phyloP scores from a whole-genome alignment of 768 basidiomycete species.

The Auriscalpium vulgare region DNA sequence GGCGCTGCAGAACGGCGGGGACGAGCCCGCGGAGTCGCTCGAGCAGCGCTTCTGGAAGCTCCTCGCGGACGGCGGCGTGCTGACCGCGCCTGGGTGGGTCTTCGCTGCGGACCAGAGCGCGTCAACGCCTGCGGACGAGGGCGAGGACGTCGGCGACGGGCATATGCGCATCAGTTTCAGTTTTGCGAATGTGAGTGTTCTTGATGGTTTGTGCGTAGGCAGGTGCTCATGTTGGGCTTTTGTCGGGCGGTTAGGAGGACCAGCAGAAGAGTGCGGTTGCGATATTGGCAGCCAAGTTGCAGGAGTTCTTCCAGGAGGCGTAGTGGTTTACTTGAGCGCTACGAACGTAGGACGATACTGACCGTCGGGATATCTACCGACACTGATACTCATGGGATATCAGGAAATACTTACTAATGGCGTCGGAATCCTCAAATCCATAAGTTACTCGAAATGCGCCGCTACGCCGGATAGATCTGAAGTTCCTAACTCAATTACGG shows the following conservation, averaged over 20 bases:
- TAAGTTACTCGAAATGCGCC: too few relatives aligned
- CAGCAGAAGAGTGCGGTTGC: conserved; percentile 15
- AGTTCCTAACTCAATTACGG: too few relatives aligned
- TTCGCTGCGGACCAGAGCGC: conserved; percentile 30
- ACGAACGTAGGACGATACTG: neutral
- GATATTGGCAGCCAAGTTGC: conserved; percentile 7
- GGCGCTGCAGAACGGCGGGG: conserved; percentile 23
- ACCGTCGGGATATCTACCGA: too few relatives aligned
- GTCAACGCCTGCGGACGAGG: conserved; percentile 11
- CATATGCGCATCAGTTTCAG: conserved; percentile 56
- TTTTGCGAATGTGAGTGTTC: conserved; percentile 37
- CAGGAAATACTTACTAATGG: too few relatives aligned
- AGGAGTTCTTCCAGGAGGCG: conserved; percentile 3
- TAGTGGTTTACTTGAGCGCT: neutral
- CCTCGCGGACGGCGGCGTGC: conserved; percentile 52
- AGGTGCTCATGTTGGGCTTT: neutral
- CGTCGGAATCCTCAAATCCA: too few relatives aligned
- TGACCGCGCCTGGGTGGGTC: conserved; percentile 55
- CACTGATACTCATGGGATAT: too few relatives aligned
- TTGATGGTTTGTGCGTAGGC: too few relatives aligned
- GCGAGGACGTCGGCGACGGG: conserved; percentile 23
- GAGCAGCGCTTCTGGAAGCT: conserved; percentile 55
- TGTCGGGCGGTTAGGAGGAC: neutral
- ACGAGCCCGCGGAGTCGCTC: conserved; percentile 29
- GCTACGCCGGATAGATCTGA: too few relatives aligned